Evolutionary conservation across 75 land plant species (phyloP).

Genomic region (Chamaecyparis obtusa): DNA sequence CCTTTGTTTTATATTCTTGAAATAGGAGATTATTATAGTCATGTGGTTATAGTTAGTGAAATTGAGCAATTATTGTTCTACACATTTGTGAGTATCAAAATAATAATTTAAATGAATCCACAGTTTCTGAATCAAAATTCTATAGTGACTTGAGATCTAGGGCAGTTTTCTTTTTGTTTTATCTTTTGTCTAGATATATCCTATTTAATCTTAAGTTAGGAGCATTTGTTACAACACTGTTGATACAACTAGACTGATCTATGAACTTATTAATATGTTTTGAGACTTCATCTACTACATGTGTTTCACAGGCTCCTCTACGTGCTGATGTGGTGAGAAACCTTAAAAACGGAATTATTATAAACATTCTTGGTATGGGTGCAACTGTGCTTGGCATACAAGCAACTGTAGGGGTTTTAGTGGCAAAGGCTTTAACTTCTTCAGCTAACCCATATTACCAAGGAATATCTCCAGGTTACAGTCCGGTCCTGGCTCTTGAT

Average conservation of each 20-base stretch:
- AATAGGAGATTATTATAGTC: neutral
- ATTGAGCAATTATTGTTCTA: neutral
- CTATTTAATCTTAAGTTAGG: neutral
- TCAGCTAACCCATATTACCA: conserved; percentile 86
- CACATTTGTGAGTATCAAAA: neutral
- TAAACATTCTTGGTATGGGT: conserved; percentile 93
- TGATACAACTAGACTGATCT: neutral
- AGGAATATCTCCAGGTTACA: conserved; percentile 71
- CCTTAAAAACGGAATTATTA: conserved; percentile 73
- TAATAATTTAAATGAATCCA: neutral
- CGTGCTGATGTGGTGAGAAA: conserved; percentile 92
- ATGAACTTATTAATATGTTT: neutral
- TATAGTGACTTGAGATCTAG: neutral
- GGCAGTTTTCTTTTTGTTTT: neutral
- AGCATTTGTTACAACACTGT: neutral
- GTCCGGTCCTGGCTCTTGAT: conserved; percentile 97
- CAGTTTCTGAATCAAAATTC: neutral
- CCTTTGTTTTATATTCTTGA: neutral
- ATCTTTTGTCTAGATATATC: neutral
- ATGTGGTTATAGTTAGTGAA: neutral
- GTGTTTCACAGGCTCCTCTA: conserved; percentile 81
- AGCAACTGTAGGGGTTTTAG: conserved; percentile 94
- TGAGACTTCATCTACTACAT: neutral
- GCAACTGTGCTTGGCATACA: conserved; percentile 93
- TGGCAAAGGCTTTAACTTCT: conserved; percentile 95